Evolutionary conservation across 2,329 filamentous ascomycete genomes (phyloP), one percentile per base, ranked within the genome.

Genomic region (Didymella lethalis): DNA sequence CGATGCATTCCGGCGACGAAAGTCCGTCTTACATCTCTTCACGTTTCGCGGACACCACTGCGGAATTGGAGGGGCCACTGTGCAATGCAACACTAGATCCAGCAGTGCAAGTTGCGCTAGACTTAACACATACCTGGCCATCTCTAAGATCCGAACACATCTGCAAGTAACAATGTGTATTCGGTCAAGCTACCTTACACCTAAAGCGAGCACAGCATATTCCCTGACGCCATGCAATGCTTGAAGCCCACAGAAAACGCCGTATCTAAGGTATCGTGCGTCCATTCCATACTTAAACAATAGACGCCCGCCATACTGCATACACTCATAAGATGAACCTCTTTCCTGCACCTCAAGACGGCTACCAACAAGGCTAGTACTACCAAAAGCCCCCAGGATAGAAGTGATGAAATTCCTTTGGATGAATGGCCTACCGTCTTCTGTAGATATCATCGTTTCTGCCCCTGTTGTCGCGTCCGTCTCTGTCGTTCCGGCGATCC

Each of bases 361-460:
- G 23, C 23, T 23, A 26, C 16, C 4, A 14, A 8, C 36, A 40
- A 38, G 11, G 2, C 36, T 20, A n/a, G 20, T 23, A 14, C 38
- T 11, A 14, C 20, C 20, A 25, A 25, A 18, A 14, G 2, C 20
- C 11, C 20, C 31, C 31, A 23, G 12, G 28, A 36, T 20, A 44
- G 11, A n/a, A 4, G 7, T 28, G 31, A 18, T 36, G 32, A 18
- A 7, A 36, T 5, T 36, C 16, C 5, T n/a, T 8, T n/a, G 32
- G 32, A 36, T 36, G 6, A 18, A 7, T 8, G 32, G 7, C 26
- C 64, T 65, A 70, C 28, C 66, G 57, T 43, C 68, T 62, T 45
- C 68, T 61, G 32, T 75, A 76, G 25, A 76, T 71, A 52, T 75
- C 73, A 5, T 47, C 50, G 20, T 26, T 66, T 48, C 41, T 71